phyloP scores from a whole-genome alignment of 1,139 yeast genomes.

The Pichia sp. region DNA sequence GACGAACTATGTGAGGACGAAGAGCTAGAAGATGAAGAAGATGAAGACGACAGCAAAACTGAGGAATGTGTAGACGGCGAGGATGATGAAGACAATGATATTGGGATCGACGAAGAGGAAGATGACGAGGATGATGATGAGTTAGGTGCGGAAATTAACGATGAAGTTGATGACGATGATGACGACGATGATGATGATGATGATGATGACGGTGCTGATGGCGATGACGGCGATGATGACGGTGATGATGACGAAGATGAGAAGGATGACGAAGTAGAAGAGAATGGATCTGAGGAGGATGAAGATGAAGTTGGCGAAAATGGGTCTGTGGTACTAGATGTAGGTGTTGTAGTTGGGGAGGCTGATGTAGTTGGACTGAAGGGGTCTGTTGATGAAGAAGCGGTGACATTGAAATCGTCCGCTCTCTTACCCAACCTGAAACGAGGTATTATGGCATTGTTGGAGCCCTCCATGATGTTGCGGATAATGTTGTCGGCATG shows the following conservation, averaged over 20 bases:
- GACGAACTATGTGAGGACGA: conserved; percentile 4
- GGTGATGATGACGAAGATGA: conserved; percentile 7
- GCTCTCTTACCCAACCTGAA: conserved; percentile 25
- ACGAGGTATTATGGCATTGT: conserved; percentile 28
- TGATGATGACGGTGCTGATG: not conserved
- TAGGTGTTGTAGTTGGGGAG: conserved; percentile 3
- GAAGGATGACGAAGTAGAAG: not conserved
- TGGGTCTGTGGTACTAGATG: conserved; percentile 1
- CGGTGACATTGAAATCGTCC: conserved; percentile 10
- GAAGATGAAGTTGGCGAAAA: not conserved
- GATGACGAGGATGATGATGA: conserved; percentile 5
- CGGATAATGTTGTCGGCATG: conserved; percentile 24
- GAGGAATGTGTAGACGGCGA: conserved; percentile 10
- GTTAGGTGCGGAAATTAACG: not conserved
- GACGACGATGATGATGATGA: conserved; percentile 5
- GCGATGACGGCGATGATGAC: not conserved
- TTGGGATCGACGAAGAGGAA: not conserved
- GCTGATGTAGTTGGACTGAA: conserved; percentile 2
- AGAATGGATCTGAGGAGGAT: not conserved
- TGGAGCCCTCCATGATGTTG: conserved; percentile 25
- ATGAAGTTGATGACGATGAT: conserved; percentile 2
- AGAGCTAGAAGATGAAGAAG: conserved; percentile 6
- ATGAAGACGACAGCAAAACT: conserved; percentile 5
- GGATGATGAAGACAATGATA: conserved; percentile 1
- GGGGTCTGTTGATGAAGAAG: not conserved